Percentiles rank a stretch among this genome's conserved stretches.
phyloP scores from a whole-genome alignment of 2,329 filamentous ascomycete species.

The Curvularia eragrostidis region DNA sequence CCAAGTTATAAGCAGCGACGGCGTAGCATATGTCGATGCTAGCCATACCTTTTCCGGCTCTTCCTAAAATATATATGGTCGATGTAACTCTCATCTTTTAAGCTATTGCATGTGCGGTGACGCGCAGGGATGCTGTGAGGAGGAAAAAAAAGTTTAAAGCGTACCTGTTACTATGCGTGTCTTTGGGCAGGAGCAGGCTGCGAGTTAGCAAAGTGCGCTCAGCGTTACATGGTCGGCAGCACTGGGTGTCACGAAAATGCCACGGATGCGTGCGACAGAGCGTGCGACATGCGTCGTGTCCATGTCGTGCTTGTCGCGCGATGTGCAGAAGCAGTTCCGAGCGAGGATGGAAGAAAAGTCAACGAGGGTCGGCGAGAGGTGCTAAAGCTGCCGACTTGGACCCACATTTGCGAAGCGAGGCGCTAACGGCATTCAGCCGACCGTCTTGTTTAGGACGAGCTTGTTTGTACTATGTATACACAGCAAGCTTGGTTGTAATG shows the following conservation, averaged over 20 bases:
- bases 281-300: neutral
- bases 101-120: conserved; percentile 20
- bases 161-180: conserved; percentile 14
- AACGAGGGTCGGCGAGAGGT: conserved; percentile 6
- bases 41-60: conserved; percentile 61
- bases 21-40: conserved; percentile 58
- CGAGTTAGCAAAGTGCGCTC: neutral
- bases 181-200: neutral
- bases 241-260: neutral
- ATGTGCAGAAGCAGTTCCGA: neutral
- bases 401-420: conserved; percentile 10
- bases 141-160: conserved; percentile 15
- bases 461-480: neutral
- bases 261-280: neutral
- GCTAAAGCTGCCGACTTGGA: conserved; percentile 8
- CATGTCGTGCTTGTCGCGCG: neutral
- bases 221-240: neutral
- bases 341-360: conserved; percentile 16
- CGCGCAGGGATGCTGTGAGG: conserved; percentile 1
- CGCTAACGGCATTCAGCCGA: conserved; percentile 12
- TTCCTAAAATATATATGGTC: conserved; percentile 56
- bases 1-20: conserved; percentile 60
- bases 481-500: neutral
- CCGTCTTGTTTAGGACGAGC: neutral
- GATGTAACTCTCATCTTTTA: conserved; percentile 46